A percentile compares a stretch with the other conserved stretches of the same genome.
phyloP scores from a whole-genome alignment of 352 stramenopile genomes.

The Pythium dissimile region DNA sequence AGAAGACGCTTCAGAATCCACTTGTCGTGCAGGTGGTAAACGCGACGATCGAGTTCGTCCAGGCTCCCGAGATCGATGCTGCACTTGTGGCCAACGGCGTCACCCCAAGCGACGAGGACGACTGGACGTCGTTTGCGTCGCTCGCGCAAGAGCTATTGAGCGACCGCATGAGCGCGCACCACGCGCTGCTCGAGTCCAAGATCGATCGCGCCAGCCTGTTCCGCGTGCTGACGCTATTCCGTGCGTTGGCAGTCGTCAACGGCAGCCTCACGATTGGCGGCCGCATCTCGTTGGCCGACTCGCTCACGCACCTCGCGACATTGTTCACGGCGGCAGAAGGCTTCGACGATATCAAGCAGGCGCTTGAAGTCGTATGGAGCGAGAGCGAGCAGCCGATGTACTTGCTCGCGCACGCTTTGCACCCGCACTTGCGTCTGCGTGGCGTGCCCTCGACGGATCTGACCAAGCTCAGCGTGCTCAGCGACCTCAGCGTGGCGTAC shows the following conservation, averaged over 20 bases:
- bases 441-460: constrained; percentile 36
- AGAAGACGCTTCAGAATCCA: constrained; percentile 32
- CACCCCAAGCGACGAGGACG: not conserved
- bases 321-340: constrained; percentile 44
- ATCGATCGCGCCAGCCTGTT: constrained; percentile 35
- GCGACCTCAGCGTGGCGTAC: constrained; percentile 56
- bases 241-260: constrained; percentile 32
- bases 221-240: constrained; percentile 40
- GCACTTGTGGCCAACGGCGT: not conserved
- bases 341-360: constrained; percentile 39
- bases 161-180: constrained; percentile 16
- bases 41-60: constrained; percentile 36
- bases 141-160: constrained; percentile 21
- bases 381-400: constrained; percentile 65
- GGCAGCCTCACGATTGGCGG: constrained; percentile 18
- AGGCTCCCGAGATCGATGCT: constrained; percentile 20
- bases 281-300: constrained; percentile 32
- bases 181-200: constrained; percentile 30
- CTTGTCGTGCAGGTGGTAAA: constrained; percentile 35
- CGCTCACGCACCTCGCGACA: constrained; percentile 37
- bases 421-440: constrained; percentile 46
- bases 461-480: constrained; percentile 58
- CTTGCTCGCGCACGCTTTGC: constrained; percentile 53
- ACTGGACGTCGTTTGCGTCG: constrained; percentile 34
- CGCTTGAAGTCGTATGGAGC: constrained; percentile 54